Conservation (phyloP, 2,329 filamentous ascomycete genomes). For the Stemphylium beticola region DNA sequence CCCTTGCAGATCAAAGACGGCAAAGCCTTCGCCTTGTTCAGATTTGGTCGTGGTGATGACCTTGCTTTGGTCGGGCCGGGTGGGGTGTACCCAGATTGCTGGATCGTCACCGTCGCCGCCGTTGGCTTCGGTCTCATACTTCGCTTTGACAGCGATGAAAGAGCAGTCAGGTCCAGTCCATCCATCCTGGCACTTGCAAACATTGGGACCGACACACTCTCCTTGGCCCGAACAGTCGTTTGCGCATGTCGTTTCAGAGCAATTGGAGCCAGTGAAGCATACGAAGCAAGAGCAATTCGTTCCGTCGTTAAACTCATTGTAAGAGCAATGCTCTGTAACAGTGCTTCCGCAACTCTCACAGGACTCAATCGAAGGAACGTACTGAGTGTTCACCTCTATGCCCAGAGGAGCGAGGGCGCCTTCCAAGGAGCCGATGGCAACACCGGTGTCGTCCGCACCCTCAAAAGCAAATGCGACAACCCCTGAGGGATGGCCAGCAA, state of each 20-base stretch:
- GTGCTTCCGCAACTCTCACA: conserved; percentile 26
- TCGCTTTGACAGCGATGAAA: conserved; percentile 35
- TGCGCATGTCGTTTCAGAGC: conserved; percentile 25
- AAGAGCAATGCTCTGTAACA: conserved; percentile 27
- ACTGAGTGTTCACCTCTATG: conserved; percentile 28
- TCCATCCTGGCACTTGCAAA: conserved; percentile 32
- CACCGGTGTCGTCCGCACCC: conserved; percentile 30
- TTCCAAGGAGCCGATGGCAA: conserved; percentile 30
- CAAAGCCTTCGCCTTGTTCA: conserved; percentile 56
- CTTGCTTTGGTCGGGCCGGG: conserved; percentile 51
- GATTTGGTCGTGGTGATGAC: conserved; percentile 63
- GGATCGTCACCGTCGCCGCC: conserved; percentile 43
- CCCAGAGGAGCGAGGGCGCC: conserved; percentile 18
- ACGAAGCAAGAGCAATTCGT: conserved; percentile 31
- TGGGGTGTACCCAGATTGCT: conserved; percentile 41
- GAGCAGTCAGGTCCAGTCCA: conserved; percentile 41
- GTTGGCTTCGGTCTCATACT: conserved; percentile 43
- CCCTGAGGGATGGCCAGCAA: conserved; percentile 21
- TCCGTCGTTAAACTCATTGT: conserved; percentile 23
- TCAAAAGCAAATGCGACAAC: conserved; percentile 37
- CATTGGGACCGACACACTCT: conserved; percentile 33
- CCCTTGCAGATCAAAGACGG: conserved; percentile 58
- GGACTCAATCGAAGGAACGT: conserved; percentile 20
- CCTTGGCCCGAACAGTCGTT: conserved; percentile 39
- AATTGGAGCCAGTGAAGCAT: conserved; percentile 34